Percentiles rank a stretch among this genome's conserved stretches.
phyloP scores from a whole-genome alignment of 768 basidiomycete genomes.

The Tubosaeta sp. region DNA sequence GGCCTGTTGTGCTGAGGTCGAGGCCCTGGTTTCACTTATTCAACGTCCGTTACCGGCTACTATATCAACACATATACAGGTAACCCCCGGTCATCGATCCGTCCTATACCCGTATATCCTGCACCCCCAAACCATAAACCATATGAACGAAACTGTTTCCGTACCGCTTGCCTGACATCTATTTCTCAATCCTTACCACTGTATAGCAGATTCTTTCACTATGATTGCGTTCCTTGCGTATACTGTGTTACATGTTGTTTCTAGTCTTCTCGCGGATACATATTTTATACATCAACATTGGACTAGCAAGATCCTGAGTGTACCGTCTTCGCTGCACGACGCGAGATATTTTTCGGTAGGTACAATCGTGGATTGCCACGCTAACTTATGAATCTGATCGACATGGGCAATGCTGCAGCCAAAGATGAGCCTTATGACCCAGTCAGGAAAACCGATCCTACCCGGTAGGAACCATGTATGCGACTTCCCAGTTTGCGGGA shows the following conservation, averaged over 20 bases:
- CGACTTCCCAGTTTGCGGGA: slow-evolving; percentile 44
- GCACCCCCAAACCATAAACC: slow-evolving; percentile 36
- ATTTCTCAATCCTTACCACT: slow-evolving; percentile 47
- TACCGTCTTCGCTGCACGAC: slow-evolving; percentile 90
- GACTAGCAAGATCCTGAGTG: slow-evolving; percentile 72
- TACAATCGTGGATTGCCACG: slow-evolving; percentile 60
- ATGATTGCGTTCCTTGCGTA: slow-evolving; percentile 18
- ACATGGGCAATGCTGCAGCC: slow-evolving; percentile 63
- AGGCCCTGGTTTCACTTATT: slow-evolving; percentile 32
- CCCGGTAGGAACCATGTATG: slow-evolving; percentile 46
- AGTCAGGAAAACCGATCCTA: slow-evolving; percentile 31
- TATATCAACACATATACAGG: slow-evolving; percentile 44
- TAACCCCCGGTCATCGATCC: slow-evolving; percentile 31
- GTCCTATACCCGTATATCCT: slow-evolving; percentile 72
- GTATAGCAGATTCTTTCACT: slow-evolving; percentile 54
- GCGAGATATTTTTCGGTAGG: slow-evolving; percentile 53
- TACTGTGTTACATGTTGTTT: slow-evolving; percentile 28
- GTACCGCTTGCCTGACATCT: slow-evolving; percentile 42
- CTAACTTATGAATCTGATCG: slow-evolving; percentile 71
- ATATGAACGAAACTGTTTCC: slow-evolving; percentile 54
- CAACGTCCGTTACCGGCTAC: slow-evolving; percentile 41
- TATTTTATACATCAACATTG: slow-evolving; percentile 48
- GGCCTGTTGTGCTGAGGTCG: slow-evolving; percentile 33
- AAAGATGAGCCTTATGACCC: not conserved
- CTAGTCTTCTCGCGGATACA: slow-evolving; percentile 21